These are phyloP conservation scores for Domatiomyces catenatus DNA, from an alignment of 2,329 filamentous ascomycete species.

Conservation along the genomic window DNA sequence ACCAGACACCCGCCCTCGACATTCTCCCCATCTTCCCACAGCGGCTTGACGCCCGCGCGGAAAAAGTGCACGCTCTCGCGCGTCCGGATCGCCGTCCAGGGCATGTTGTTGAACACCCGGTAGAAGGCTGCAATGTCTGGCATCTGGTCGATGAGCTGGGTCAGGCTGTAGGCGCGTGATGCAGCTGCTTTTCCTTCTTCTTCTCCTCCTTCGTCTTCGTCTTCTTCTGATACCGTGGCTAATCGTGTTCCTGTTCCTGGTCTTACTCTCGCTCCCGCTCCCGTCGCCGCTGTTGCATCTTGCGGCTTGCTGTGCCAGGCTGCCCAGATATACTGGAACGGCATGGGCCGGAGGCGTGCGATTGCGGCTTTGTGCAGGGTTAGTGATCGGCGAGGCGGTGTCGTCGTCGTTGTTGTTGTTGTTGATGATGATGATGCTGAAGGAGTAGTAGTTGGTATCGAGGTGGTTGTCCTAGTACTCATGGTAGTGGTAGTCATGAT, in stretches of 20 bases:
- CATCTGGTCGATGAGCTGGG: conserved; percentile 26
- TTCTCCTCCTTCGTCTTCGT: neutral
- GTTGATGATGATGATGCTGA: neutral
- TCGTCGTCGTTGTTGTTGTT: neutral
- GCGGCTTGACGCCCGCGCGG: conserved; percentile 58
- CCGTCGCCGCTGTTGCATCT: neutral
- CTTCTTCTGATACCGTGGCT: neutral
- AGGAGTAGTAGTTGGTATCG: conserved; percentile 1
- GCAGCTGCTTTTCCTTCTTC: neutral
- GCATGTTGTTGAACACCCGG: conserved; percentile 68
- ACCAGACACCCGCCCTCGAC: conserved; percentile 78
- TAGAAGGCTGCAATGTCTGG: conserved; percentile 44
- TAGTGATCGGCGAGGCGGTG: conserved; percentile 19
- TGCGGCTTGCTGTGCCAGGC: conserved; percentile 32
- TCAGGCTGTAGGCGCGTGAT: conserved; percentile 20
- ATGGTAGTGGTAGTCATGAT: conserved; percentile 8
- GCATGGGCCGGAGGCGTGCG: conserved; percentile 30
- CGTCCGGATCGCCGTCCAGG: conserved; percentile 59
- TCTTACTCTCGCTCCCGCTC: neutral
- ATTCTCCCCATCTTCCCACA: conserved; percentile 81
- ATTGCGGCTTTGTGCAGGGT: conserved; percentile 30
- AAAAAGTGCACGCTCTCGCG: conserved; percentile 67
- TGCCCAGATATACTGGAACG: conserved; percentile 33
- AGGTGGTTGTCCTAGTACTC: no score
- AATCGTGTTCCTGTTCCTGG: neutral